Base-by-base conservation (phyloP, 805 yeast genomes). In the Candida michaelii region DNA sequence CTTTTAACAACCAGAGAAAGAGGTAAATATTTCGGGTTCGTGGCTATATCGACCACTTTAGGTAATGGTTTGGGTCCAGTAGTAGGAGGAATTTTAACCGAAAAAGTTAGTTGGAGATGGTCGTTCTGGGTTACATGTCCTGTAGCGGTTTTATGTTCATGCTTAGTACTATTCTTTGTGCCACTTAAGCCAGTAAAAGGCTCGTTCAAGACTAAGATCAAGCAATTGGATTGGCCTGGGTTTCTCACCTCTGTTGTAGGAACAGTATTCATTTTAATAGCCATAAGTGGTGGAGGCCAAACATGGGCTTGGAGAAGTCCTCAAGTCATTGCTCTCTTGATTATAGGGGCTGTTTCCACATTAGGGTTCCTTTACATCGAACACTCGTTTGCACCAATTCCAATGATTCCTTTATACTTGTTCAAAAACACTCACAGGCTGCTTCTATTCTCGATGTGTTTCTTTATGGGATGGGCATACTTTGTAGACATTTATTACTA, bases 251-350 rank as follows among this genome's bases (percentile, higher is more conserved):
- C 77, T 18, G 62, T 80, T 3, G 64, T 77, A 1, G 73, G 76
- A 0, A 63, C 72, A 15, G 73, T 79, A 0, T 58, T 80, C 5
- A 52, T 81, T n/a, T 64, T 80, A 37, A 68, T 81, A 10, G 82
- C 83, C 1, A 56, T 80, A 18, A 71, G 74, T 46, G 82, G 83
- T 13, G 89, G 88, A 27, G 88, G 88, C 3, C 62, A 74, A 12
- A 62, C 73, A 6, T 80, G 71, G 54, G 54, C 66, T 0, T 84
- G 89, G 89, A 52, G 69, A 48, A 73, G 70, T 39, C 44, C 70
- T 1, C 39, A 63, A 5, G 65, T 67, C 6, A 68, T 69, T 16
- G 45, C 52, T 11, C 52, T 68, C 51, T 59, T 69, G 36, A 48
- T 56, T 5, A 52, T 66, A 10, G 73, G 74, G 1, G 59, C 59